Conservation (phyloP, 2,329 filamentous ascomycete species). For the Ceratocystis ficicola region DNA sequence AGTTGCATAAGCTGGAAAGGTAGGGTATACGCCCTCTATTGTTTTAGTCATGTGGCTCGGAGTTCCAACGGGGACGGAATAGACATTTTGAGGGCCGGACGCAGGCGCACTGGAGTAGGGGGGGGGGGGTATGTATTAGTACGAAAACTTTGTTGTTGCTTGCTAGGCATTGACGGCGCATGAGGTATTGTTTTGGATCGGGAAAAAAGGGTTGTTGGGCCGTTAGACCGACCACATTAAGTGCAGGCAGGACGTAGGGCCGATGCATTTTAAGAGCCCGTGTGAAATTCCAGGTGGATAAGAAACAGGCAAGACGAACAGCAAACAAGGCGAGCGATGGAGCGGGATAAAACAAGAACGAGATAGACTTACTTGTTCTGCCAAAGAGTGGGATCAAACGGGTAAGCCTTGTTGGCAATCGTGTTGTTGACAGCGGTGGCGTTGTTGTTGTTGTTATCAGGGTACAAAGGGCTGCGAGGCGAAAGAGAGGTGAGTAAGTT, state of each 20-base stretch:
- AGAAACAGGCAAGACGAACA: background rate
- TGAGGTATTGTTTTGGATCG: background rate
- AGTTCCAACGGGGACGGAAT: conserved; percentile 21
- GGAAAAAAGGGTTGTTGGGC: too few species aligned
- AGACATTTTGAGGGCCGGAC: conserved; percentile 14
- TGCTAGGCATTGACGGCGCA: background rate
- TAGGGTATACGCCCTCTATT: conserved; percentile 28
- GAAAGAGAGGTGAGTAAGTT: conserved; percentile 11
- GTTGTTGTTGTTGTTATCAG: conserved; percentile 12
- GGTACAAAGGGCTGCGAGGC: conserved; percentile 12
- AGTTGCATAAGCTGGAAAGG: conserved; percentile 33
- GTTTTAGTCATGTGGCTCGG: conserved; percentile 25
- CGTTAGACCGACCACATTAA: background rate
- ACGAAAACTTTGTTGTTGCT: background rate
- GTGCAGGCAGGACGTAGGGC: background rate
- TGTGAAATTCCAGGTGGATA: background rate
- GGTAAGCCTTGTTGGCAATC: conserved; percentile 15
- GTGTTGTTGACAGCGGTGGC: background rate
- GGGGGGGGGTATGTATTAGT: conserved; percentile 10
- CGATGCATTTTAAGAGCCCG: background rate
- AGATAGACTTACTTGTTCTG: conserved; percentile 21
- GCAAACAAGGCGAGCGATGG: background rate
- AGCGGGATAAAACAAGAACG: background rate
- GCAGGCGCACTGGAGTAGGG: conserved; percentile 13
- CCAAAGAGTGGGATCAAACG: conserved; percentile 22